phyloP scores from a whole-genome alignment of 2,329 filamentous ascomycete genomes.

The Hypoxylon sp. region DNA sequence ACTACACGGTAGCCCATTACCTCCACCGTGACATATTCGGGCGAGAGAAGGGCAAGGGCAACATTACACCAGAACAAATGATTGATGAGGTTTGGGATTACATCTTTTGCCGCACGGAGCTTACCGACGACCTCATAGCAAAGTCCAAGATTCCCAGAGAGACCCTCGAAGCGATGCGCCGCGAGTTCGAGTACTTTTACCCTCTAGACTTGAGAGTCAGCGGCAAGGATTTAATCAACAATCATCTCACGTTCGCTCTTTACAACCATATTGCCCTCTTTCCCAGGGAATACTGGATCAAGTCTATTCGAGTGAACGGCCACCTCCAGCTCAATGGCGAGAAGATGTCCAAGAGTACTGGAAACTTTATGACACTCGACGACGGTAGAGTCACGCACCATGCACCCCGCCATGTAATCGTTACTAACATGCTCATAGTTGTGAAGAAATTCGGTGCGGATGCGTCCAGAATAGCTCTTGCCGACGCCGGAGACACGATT shows the following conservation, averaged over 20 bases:
- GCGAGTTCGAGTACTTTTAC: slow-evolving; percentile 98
- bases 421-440: slow-evolving; percentile 54
- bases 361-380: slow-evolving; percentile 94
- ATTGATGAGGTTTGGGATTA: slow-evolving; percentile 97
- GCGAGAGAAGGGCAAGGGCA: slow-evolving; percentile 75
- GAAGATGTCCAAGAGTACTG: slow-evolving; percentile 98
- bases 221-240: slow-evolving; percentile 93
- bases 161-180: slow-evolving; percentile 82
- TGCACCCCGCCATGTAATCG: slow-evolving; percentile 46
- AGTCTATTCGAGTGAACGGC: slow-evolving; percentile 87
- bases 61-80: slow-evolving; percentile 87
- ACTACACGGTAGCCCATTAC: slow-evolving; percentile 76
- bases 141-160: slow-evolving; percentile 80
- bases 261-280: slow-evolving; percentile 96
- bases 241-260: slow-evolving; percentile 95
- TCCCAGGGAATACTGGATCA: slow-evolving; percentile 89
- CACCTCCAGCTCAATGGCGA: slow-evolving; percentile 95
- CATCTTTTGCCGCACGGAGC: slow-evolving; percentile 83
- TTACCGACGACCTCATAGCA: slow-evolving; percentile 74
- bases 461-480: slow-evolving; percentile 89
- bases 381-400: slow-evolving; percentile 61
- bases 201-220: slow-evolving; percentile 89
- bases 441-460: slow-evolving; percentile 95
- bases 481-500: slow-evolving; percentile 94
- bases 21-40: slow-evolving; percentile 92